Conservation (phyloP, 2,329 filamentous ascomycete species). For the Xylariaceae sp. region DNA sequence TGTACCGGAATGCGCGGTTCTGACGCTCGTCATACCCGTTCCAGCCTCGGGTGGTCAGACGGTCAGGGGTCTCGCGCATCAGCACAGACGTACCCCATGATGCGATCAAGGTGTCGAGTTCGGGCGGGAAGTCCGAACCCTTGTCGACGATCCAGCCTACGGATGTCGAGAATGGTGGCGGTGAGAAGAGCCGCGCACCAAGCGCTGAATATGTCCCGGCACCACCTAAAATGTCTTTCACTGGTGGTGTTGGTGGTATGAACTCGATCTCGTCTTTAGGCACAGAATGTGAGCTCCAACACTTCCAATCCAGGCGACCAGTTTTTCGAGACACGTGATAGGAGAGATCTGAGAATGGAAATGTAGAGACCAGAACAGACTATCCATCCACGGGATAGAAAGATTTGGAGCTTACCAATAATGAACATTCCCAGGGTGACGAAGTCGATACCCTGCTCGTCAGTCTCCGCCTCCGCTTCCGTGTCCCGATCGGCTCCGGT, state of each 20-base stretch:
- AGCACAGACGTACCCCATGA: slow-evolving; percentile 72
- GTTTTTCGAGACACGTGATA: too few relatives aligned
- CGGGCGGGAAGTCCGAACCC: slow-evolving; percentile 76
- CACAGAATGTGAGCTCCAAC: too few relatives aligned
- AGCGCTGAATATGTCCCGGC: slow-evolving; percentile 82
- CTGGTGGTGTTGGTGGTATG: slow-evolving; percentile 60
- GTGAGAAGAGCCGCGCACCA: slow-evolving; percentile 83
- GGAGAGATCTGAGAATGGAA: too few relatives aligned
- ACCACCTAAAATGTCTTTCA: slow-evolving; percentile 76
- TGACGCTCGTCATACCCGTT: slow-evolving; percentile 78
- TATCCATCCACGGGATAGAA: too few relatives aligned
- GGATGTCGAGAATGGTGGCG: slow-evolving; percentile 55
- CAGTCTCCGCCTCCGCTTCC: slow-evolving; percentile 17
- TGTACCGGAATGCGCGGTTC: slow-evolving; percentile 74
- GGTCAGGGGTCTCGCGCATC: slow-evolving; percentile 58
- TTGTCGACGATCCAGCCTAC: slow-evolving; percentile 90
- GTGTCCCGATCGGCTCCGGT: not conserved
- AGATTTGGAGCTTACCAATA: slow-evolving; percentile 54
- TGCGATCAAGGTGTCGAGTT: slow-evolving; percentile 57
- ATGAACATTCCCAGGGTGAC: slow-evolving; percentile 71
- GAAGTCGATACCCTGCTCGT: slow-evolving; percentile 52
- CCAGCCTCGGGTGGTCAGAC: slow-evolving; percentile 84
- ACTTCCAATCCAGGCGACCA: too few relatives aligned
- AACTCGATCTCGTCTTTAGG: slow-evolving; percentile 98
- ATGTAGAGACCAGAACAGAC: too few relatives aligned